Conservation (phyloP, 345 rosid genomes). For the Gossypium longicalyx region DNA sequence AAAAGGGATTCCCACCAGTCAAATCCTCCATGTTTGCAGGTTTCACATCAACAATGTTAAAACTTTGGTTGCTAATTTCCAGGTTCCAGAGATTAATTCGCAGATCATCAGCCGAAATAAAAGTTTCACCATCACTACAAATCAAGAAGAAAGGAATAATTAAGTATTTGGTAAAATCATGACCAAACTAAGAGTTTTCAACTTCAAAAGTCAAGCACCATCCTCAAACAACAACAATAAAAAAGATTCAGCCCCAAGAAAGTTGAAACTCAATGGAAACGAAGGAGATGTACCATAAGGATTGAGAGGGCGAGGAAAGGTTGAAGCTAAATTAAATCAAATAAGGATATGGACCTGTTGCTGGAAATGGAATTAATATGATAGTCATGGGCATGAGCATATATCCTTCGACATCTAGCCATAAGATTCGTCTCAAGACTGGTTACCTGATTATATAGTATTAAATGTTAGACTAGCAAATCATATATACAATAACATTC, state of each 20-base stretch:
- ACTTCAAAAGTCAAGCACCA: neutral
- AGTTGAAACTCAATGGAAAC: neutral
- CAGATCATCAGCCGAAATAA: conserved; percentile 94
- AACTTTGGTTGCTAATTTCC: conserved; percentile 67
- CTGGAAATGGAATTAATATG: conserved; percentile 94
- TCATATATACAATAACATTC: neutral
- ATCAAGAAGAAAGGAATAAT: conserved; percentile 10
- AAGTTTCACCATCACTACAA: conserved; percentile 86
- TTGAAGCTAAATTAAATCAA: neutral
- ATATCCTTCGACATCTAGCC: conserved; percentile 94
- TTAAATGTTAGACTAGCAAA: neutral
- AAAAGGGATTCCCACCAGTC: conserved; percentile 52
- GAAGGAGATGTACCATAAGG: neutral
- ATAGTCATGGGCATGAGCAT: conserved; percentile 98
- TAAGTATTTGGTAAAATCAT: neutral
- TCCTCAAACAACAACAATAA: neutral
- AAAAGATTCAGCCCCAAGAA: neutral
- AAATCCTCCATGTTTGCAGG: conserved; percentile 95
- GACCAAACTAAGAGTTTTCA: neutral
- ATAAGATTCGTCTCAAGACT: conserved; percentile 70
- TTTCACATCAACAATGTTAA: no score
- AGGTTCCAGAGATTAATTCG: conserved; percentile 97
- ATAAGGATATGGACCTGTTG: conserved; percentile 50
- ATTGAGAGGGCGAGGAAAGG: neutral
- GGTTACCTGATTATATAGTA: conserved; percentile 46